Evolutionary conservation across 2,329 filamentous ascomycete genomes (phyloP).

Genomic region (Aciculosporium take): DNA sequence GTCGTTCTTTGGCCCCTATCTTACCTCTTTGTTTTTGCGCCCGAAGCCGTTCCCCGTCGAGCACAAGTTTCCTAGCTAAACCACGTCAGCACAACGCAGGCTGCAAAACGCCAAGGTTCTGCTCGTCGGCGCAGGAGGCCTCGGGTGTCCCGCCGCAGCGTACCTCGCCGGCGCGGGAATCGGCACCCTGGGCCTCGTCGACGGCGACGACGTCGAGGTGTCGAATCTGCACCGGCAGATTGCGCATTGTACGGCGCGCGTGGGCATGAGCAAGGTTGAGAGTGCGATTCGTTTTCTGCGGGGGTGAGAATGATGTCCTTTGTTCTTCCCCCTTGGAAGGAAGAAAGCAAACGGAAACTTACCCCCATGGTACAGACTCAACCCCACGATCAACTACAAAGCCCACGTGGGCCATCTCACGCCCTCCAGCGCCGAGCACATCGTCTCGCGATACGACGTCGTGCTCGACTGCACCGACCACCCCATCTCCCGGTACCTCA

Average conservation of each 20-base stretch:
- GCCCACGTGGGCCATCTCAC: constrained; percentile 51
- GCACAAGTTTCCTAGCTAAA: not conserved
- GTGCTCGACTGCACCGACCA: constrained; percentile 94
- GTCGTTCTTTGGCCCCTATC: not conserved
- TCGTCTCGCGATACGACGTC: constrained; percentile 61
- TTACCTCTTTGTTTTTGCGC: not conserved
- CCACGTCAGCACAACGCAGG: constrained; percentile 52
- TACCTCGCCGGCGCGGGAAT: constrained; percentile 86
- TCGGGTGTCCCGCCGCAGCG: constrained; percentile 84
- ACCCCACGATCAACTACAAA: constrained; percentile 53
- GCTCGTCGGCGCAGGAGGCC: constrained; percentile 72
- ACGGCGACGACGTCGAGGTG: constrained; percentile 74
- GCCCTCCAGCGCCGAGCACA: constrained; percentile 49
- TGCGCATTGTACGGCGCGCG: constrained; percentile 55
- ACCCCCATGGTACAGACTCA: constrained; percentile 39
- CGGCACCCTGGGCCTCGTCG: constrained; percentile 68
- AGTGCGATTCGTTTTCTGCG: constrained; percentile 51
- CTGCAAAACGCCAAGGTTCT: constrained; percentile 59
- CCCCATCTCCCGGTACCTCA: constrained; percentile 78
- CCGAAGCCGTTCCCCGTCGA: not conserved
- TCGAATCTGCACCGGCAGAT: constrained; percentile 93
- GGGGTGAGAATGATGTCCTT: too few species aligned
- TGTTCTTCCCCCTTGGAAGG: too few species aligned
- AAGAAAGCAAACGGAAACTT: not conserved
- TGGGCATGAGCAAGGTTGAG: constrained; percentile 68